These are phyloP conservation scores for Ophioceras dolichostomum DNA, from an alignment of 2,329 filamentous ascomycete species.

Conservation along the genomic window DNA sequence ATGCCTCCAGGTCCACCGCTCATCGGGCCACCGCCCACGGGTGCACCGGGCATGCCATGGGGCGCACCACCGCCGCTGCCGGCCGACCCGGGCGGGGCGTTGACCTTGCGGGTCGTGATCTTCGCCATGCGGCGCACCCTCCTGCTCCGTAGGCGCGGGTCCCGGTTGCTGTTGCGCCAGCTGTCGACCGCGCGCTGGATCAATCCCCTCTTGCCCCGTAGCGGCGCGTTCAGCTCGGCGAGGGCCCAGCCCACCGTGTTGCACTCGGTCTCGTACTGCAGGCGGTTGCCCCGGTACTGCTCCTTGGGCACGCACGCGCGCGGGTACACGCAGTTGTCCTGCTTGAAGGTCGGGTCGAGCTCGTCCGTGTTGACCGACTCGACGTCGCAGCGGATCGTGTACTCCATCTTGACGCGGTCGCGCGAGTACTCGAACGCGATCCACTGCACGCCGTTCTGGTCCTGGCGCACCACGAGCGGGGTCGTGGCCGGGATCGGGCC, in stretches of 20 bases:
- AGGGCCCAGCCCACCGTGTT: conserved; percentile 99
- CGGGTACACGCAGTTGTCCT: conserved; percentile 96
- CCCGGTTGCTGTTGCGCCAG: conserved; percentile 98
- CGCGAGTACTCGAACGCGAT: conserved; percentile 97
- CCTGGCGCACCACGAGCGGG: conserved; percentile 84
- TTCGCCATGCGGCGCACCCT: conserved; percentile 93
- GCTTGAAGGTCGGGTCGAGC: conserved; percentile 81
- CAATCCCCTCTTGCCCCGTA: conserved; percentile 85
- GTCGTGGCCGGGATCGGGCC: conserved; percentile 96
- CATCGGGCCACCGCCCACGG: no score
- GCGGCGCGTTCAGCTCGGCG: conserved; percentile 79
- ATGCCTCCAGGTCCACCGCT: no score
- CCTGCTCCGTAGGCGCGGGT: conserved; percentile 79
- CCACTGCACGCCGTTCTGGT: conserved; percentile 96
- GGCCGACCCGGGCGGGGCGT: conserved; percentile 16
- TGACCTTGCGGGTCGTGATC: conserved; percentile 79
- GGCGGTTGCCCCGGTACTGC: conserved; percentile 87
- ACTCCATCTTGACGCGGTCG: conserved; percentile 98
- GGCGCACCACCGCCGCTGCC: no score
- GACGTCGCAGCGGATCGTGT: conserved; percentile 95
- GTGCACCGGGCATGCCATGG: no score
- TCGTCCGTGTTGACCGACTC: conserved; percentile 90
- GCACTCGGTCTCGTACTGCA: conserved; percentile 97
- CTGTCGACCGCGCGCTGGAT: conserved; percentile 97
- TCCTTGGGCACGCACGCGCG: conserved; percentile 91